A percentile compares a stretch with the other conserved stretches of the same genome.
These are phyloP conservation scores for Cavenderia fasciculata DNA, from an alignment of 78 protist genomes.

Conservation along the genomic window DNA sequence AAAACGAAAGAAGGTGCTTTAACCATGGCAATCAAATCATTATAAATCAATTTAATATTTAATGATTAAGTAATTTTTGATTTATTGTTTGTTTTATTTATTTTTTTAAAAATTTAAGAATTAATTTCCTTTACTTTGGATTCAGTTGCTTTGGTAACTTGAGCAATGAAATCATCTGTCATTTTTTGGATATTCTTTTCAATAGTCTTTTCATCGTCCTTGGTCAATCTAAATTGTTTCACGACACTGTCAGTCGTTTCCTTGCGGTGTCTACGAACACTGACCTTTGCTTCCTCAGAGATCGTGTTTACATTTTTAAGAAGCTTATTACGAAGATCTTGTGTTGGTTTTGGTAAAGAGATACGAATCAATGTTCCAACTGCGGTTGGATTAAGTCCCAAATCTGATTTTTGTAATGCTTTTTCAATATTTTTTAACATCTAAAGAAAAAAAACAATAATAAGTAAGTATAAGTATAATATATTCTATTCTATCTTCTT, in stretches of 20 bases:
- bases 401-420: constrained; percentile 15
- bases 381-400: constrained; percentile 35
- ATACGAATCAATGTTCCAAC: background rate
- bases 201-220: constrained; percentile 44
- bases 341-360: constrained; percentile 52
- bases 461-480: background rate
- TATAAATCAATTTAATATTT: background rate
- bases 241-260: constrained; percentile 25
- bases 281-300: constrained; percentile 23
- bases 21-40: constrained; percentile 80
- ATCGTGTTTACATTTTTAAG: constrained; percentile 14
- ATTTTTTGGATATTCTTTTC: constrained; percentile 49
- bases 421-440: constrained; percentile 21
- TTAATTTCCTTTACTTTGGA: constrained; percentile 47
- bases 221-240: constrained; percentile 12
- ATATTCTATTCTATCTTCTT: background rate
- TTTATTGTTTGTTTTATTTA: no score
- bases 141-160: constrained; percentile 22
- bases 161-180: constrained; percentile 19
- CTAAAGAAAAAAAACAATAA: background rate
- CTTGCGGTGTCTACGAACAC: constrained; percentile 55
- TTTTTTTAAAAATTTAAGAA: no score
- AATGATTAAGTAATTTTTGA: no score
- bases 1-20: constrained; percentile 85
- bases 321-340: constrained; percentile 34